Evolutionary conservation across 345 rosid species (phyloP).

Genomic region (Trapa bicornis): DNA sequence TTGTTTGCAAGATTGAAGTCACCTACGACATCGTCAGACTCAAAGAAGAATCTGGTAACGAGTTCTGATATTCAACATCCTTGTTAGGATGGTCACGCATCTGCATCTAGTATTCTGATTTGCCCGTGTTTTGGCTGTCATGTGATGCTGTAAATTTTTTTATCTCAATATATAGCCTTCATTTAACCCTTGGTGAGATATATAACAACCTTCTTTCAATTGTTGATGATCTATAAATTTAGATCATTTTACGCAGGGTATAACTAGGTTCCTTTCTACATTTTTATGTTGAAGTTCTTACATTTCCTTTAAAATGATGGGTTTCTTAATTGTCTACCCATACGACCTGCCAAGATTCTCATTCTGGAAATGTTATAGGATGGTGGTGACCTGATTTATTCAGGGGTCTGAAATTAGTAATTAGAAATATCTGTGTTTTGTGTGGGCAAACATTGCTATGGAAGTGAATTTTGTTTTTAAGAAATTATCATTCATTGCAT

Average conservation of each 20-base stretch:
- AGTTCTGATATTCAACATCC: too few species aligned
- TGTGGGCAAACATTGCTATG: background rate
- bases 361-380: background rate
- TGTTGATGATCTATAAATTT: too few species aligned
- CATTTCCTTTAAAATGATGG: too few species aligned
- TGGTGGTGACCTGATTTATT: background rate
- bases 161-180: too few species aligned
- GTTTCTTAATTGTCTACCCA: too few species aligned
- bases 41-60: slow-evolving; percentile 84
- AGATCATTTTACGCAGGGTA: too few species aligned
- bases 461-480: background rate
- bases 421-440: too few species aligned
- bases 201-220: too few species aligned
- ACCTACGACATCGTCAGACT: slow-evolving; percentile 44
- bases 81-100: background rate
- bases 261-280: too few species aligned
- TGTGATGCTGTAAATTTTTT: background rate
- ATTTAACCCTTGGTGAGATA: too few species aligned
- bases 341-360: background rate
- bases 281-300: too few species aligned
- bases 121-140: background rate
- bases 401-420: background rate
- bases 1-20: slow-evolving; percentile 63
- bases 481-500: too few species aligned
- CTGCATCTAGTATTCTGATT: background rate